A percentile compares a stretch with the other conserved stretches of the same genome.
Evolutionary conservation across 2,329 filamentous ascomycete species (phyloP).

Genomic region (Graphilbum ipis-grandicollis): DNA sequence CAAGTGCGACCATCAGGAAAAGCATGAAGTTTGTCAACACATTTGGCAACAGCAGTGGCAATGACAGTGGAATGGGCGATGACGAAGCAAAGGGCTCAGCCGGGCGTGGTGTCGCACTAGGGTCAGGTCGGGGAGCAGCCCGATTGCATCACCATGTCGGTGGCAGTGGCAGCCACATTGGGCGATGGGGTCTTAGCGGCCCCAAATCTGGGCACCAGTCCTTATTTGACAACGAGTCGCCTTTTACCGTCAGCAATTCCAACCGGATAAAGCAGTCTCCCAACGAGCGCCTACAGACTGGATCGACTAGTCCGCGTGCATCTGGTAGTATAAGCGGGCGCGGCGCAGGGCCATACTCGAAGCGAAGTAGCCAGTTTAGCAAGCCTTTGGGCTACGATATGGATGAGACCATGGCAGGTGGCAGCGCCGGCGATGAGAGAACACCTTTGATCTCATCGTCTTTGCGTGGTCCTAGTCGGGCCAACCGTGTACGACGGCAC

Average conservation of each 20-base stretch:
- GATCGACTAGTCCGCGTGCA: conserved; percentile 53
- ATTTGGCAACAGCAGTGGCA: conserved; percentile 47
- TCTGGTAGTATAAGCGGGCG: conserved; percentile 16
- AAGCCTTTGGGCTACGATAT: conserved; percentile 55
- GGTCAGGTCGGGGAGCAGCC: conserved; percentile 46
- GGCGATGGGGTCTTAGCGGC: conserved; percentile 56
- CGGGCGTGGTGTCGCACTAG: conserved; percentile 39
- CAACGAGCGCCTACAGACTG: conserved; percentile 39
- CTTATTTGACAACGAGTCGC: conserved; percentile 60
- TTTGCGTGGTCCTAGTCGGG: conserved; percentile 34
- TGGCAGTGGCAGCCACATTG: conserved; percentile 23
- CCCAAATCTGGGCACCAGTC: conserved; percentile 50
- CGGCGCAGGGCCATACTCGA: conserved; percentile 4
- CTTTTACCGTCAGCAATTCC: conserved; percentile 48
- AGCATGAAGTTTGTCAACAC: conserved; percentile 93
- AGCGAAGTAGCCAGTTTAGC: conserved; percentile 10
- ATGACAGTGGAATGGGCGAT: conserved; percentile 39
- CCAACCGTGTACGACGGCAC: conserved; percentile 39
- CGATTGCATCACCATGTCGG: conserved; percentile 58
- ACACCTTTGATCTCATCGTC: conserved; percentile 55
- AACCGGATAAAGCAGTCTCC: conserved; percentile 35
- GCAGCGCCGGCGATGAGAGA: conserved; percentile 69
- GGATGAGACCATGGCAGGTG: conserved; percentile 49
- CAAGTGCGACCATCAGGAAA: conserved; percentile 52
- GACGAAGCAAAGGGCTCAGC: conserved; percentile 45